Evolutionary conservation across 371 early-diverging fungal genomes (phyloP).

Genomic region (Coemansia sp.): DNA sequence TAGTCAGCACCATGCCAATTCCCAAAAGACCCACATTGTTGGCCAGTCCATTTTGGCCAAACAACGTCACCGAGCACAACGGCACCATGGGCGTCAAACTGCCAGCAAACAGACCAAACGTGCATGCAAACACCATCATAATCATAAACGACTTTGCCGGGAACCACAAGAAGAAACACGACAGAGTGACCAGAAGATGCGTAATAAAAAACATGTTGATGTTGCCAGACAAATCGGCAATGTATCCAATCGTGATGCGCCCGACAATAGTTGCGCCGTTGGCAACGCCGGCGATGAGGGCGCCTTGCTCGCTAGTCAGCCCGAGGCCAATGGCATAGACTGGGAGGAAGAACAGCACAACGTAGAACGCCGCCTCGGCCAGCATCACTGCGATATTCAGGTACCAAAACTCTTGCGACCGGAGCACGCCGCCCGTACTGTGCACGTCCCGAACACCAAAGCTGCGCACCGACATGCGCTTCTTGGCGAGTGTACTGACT

Average conservation of each 20-base stretch:
- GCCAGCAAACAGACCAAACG: conserved; percentile 51
- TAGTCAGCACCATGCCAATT: conserved; percentile 48
- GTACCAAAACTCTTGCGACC: conserved; percentile 50
- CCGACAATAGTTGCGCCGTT: conserved; percentile 53
- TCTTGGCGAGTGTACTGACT: conserved; percentile 40
- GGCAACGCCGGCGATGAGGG: conserved; percentile 51
- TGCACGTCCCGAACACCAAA: conserved; percentile 50
- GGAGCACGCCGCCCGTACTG: conserved; percentile 38
- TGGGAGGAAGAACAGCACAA: conserved; percentile 54
- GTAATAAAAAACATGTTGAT: conserved; percentile 51
- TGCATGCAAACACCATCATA: conserved; percentile 46
- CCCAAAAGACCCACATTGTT: conserved; percentile 52
- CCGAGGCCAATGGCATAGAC: conserved; percentile 47
- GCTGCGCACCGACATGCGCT: conserved; percentile 47
- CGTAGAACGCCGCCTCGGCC: conserved; percentile 52
- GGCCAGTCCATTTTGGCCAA: conserved; percentile 52
- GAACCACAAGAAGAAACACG: conserved; percentile 53
- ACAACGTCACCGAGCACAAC: conserved; percentile 51
- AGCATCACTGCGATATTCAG: conserved; percentile 46
- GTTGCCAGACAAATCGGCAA: conserved; percentile 52
- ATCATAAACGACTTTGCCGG: conserved; percentile 51
- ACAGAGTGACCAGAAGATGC: conserved; percentile 44
- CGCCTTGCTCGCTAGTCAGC: conserved; percentile 48
- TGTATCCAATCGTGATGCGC: conserved; percentile 50
- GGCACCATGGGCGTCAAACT: conserved; percentile 52